phyloP scores from a whole-genome alignment of 2,329 filamentous ascomycete species.

The Alternaria viburni region DNA sequence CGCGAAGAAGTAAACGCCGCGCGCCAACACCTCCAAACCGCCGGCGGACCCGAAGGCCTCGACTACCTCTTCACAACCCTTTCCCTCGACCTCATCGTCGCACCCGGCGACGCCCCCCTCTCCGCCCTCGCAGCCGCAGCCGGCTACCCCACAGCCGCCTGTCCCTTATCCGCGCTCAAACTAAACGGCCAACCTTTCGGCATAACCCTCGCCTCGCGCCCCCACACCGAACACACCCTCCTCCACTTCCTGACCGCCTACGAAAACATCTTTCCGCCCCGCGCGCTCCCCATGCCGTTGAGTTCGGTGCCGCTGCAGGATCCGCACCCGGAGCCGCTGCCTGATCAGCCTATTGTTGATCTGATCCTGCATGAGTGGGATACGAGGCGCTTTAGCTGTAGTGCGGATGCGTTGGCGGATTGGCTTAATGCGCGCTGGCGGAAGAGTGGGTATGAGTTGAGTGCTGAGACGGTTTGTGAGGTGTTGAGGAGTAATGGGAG shows the following conservation, averaged over 20 bases:
- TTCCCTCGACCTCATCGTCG: constrained; percentile 41
- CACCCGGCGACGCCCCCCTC: constrained; percentile 44
- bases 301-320: constrained; percentile 36
- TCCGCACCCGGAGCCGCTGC: constrained; percentile 33
- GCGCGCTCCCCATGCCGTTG: constrained; percentile 39
- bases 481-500: constrained; percentile 43
- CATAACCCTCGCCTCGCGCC: constrained; percentile 38
- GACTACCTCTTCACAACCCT: constrained; percentile 39
- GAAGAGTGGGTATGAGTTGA: constrained; percentile 44
- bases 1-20: constrained; percentile 36
- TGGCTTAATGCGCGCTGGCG: constrained; percentile 45
- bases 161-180: constrained; percentile 42
- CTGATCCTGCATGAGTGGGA: constrained; percentile 46
- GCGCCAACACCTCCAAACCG: constrained; percentile 33
- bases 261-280: constrained; percentile 44
- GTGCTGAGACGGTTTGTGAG: constrained; percentile 44
- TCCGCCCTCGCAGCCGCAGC: constrained; percentile 45
- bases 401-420: constrained; percentile 41
- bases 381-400: constrained; percentile 39
- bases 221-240: constrained; percentile 40
- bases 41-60: constrained; percentile 41
- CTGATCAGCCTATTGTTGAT: constrained; percentile 42
- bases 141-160: constrained; percentile 45
- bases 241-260: constrained; percentile 47
- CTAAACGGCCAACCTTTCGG: constrained; percentile 48